These are phyloP conservation scores for Isabelozyma pseudorhagii DNA, from an alignment of 805 yeast species.

Conservation along the genomic window DNA sequence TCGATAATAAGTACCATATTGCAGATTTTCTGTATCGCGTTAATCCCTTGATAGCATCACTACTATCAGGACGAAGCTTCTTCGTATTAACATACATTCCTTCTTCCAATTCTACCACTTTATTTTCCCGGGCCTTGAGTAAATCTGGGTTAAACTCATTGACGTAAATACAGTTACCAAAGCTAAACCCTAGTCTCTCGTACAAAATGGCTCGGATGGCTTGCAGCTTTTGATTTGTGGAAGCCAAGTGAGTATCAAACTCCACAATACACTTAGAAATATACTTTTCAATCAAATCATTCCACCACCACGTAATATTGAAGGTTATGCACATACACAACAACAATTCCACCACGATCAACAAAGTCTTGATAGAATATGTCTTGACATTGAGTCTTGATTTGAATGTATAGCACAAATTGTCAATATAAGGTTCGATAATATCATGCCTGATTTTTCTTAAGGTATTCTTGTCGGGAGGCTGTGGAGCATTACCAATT, in stretches of 20 bases:
- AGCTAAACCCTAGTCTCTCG: conserved; percentile 41
- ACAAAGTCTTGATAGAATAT: conserved; percentile 65
- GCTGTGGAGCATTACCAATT: conserved; percentile 25
- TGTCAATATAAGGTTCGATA: conserved; percentile 62
- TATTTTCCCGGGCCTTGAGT: conserved; percentile 23
- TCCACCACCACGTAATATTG: conserved; percentile 45
- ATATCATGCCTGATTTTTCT: conserved; percentile 51
- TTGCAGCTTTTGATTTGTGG: conserved; percentile 40
- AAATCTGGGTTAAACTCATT: conserved; percentile 25
- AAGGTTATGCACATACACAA: conserved; percentile 42
- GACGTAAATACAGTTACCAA: conserved; percentile 40
- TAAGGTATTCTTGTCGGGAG: conserved; percentile 37
- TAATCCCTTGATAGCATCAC: conserved; percentile 46
- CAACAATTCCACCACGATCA: conserved; percentile 71
- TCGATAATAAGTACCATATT: conserved; percentile 73
- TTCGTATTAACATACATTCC: conserved; percentile 30
- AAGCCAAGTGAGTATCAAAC: conserved; percentile 41
- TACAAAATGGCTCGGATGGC: conserved; percentile 43
- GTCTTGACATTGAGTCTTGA: conserved; percentile 69
- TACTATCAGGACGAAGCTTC: conserved; percentile 31
- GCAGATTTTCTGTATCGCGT: conserved; percentile 71
- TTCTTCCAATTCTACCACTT: conserved; percentile 19
- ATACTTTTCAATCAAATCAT: conserved; percentile 41
- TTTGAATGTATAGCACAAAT: conserved; percentile 69
- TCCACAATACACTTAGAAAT: conserved; percentile 45